phyloP scores from a whole-genome alignment of 169 alveolate genomes.

The Plasmodium billcollinsi region DNA sequence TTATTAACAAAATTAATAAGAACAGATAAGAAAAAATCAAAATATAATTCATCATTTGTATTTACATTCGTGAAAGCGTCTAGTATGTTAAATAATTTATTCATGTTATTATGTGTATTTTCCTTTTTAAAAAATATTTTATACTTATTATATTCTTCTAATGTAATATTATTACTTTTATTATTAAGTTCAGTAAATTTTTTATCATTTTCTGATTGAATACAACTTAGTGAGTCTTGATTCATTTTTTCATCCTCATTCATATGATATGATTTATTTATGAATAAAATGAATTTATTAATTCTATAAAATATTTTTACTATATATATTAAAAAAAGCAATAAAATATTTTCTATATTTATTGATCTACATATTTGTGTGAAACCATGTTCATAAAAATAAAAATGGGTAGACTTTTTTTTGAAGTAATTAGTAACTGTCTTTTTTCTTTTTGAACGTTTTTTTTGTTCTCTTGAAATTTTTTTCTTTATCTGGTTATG shows the following conservation, averaged over 20 bases:
- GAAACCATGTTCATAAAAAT: constrained; percentile 72
- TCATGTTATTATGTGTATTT: neutral
- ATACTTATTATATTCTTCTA: neutral
- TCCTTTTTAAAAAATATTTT: neutral
- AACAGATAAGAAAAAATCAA: constrained; percentile 21
- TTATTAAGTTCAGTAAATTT: neutral
- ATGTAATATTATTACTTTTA: neutral
- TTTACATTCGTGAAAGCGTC: constrained; percentile 28
- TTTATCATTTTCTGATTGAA: neutral
- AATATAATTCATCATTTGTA: constrained; percentile 12
- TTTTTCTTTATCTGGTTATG: constrained; percentile 9
- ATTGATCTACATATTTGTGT: constrained; percentile 73
- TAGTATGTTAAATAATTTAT: constrained; percentile 5
- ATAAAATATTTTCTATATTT: constrained; percentile 43
- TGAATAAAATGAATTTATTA: constrained; percentile 4
- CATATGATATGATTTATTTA: neutral
- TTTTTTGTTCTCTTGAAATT: neutral
- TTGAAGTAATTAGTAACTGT: constrained; percentile 2
- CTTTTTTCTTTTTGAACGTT: constrained; percentile 8
- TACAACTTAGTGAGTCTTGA: neutral
- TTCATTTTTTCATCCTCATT: constrained; percentile 7
- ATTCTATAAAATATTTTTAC: constrained; percentile 24
- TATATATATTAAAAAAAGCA: constrained; percentile 37
- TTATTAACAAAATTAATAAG: constrained; percentile 50
- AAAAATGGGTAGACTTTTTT: constrained; percentile 14